phyloP scores from a whole-genome alignment of 345 rosid species.

The Abelmoschus esculentus region DNA sequence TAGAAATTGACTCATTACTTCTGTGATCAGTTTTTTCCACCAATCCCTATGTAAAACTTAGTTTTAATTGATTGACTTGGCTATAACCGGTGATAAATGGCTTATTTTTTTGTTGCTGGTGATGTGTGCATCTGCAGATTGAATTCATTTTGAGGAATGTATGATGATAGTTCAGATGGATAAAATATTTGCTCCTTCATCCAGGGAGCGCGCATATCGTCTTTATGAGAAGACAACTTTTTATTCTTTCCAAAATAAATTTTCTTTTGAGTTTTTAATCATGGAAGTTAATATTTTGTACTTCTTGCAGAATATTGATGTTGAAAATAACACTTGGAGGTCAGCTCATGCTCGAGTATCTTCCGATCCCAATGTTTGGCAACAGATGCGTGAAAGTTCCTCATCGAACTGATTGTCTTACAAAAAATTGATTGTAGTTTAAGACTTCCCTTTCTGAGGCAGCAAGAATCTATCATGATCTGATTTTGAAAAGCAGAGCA shows the following conservation, averaged over 20 bases:
- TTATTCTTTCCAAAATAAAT: background rate
- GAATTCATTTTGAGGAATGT: conserved; percentile 34
- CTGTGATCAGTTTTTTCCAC: background rate
- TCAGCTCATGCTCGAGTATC: conserved; percentile 73
- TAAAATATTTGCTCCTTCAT: conserved; percentile 62
- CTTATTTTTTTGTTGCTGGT: conserved; percentile 3
- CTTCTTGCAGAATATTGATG: conserved; percentile 52
- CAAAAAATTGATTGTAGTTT: conserved; percentile 68
- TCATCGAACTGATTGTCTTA: conserved; percentile 46
- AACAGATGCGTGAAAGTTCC: conserved; percentile 75
- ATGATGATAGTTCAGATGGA: conserved; percentile 75
- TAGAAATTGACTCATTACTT: background rate
- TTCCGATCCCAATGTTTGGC: conserved; percentile 81
- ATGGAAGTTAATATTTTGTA: background rate
- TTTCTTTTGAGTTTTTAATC: background rate
- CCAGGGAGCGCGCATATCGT: conserved; percentile 70
- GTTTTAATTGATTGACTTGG: background rate
- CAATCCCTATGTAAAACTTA: background rate
- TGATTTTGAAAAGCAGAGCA: conserved; percentile 68
- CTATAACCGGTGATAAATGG: background rate
- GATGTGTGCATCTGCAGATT: conserved; percentile 24
- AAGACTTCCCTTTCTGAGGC: conserved; percentile 91
- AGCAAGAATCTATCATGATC: conserved; percentile 89
- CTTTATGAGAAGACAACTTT: conserved; percentile 64
- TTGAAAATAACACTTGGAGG: conserved; percentile 64